These are phyloP conservation scores for Sphaerobolus stellatus DNA, from an alignment of 1,284 basidiomycete species.

Conservation along the genomic window DNA sequence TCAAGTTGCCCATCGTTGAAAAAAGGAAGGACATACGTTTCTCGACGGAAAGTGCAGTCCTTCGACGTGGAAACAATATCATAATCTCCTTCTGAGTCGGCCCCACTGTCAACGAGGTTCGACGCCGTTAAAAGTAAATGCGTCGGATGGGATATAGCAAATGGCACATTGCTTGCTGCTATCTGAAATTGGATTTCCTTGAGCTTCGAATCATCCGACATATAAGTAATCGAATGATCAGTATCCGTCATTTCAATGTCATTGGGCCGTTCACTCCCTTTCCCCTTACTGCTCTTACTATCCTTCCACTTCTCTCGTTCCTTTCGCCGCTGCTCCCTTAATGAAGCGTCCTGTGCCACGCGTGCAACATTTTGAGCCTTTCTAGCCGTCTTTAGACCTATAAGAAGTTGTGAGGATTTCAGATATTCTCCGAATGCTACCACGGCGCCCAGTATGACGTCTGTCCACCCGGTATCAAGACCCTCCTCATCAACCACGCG, in stretches of 20 bases:
- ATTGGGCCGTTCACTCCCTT: background rate
- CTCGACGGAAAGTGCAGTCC: constrained; percentile 46
- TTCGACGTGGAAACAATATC: constrained; percentile 40
- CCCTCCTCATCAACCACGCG: constrained; percentile 15
- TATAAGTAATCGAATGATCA: background rate
- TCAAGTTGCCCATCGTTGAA: constrained; percentile 30
- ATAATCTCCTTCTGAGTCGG: constrained; percentile 41
- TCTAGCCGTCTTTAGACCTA: constrained; percentile 18
- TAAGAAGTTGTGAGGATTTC: constrained; percentile 38
- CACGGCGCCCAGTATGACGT: constrained; percentile 26
- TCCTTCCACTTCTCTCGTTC: background rate
- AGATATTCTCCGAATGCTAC: constrained; percentile 38
- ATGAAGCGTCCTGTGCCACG: background rate
- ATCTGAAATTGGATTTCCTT: constrained; percentile 7
- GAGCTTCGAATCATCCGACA: background rate
- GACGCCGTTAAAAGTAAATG: constrained; percentile 53
- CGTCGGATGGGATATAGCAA: constrained; percentile 34
- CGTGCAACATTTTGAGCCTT: background rate
- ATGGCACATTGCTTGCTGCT: constrained; percentile 13
- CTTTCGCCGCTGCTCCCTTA: background rate
- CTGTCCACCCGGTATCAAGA: constrained; percentile 36
- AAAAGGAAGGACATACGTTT: constrained; percentile 37
- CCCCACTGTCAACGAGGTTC: constrained; percentile 31
- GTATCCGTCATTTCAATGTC: background rate
- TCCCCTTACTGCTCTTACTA: background rate